Evolutionary conservation across 768 basidiomycete species (phyloP).

Genomic region (Strobilomyces echinocephalus): DNA sequence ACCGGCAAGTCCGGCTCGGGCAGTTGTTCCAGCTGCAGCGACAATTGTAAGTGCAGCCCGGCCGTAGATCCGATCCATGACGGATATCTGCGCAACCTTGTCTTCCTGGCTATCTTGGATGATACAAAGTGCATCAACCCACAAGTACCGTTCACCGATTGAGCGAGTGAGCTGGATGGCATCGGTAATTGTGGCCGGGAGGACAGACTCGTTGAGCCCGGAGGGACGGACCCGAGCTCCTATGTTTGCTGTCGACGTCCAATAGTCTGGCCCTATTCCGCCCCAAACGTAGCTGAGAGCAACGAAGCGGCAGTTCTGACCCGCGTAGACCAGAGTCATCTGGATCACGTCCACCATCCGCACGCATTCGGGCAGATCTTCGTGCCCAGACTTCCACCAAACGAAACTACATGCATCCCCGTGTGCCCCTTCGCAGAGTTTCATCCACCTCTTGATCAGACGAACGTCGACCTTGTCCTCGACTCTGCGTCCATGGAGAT

Average conservation of each 20-base stretch:
- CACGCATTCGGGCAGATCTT: conserved; percentile 9
- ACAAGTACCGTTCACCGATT: conserved; percentile 22
- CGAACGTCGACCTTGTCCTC: conserved; percentile 2
- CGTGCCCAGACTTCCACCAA: conserved; percentile 7
- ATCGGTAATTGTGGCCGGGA: conserved; percentile 16
- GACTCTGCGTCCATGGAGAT: conserved; percentile 21
- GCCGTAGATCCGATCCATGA: conserved; percentile 20
- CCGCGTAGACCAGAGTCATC: conserved; percentile 10
- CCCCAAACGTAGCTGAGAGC: conserved; percentile 21
- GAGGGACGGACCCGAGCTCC: not conserved
- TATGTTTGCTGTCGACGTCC: conserved; percentile 5
- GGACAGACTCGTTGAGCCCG: not conserved
- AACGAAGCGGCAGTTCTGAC: conserved; percentile 8
- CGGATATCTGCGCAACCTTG: conserved; percentile 12
- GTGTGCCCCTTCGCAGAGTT: conserved; percentile 15
- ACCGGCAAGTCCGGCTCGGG: conserved; percentile 11
- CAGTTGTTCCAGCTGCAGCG: conserved; percentile 15
- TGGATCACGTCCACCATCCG: conserved; percentile 12
- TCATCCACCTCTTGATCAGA: conserved; percentile 15
- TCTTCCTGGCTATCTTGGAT: conserved; percentile 4
- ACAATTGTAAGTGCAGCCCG: conserved; percentile 16
- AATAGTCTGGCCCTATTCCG: conserved; percentile 2
- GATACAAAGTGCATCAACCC: conserved; percentile 25
- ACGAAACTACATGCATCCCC: conserved; percentile 8
- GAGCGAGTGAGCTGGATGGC: conserved; percentile 15